Evolutionary conservation across 2,329 filamentous ascomycete species (phyloP).

Genomic region (Leptographium procerum): DNA sequence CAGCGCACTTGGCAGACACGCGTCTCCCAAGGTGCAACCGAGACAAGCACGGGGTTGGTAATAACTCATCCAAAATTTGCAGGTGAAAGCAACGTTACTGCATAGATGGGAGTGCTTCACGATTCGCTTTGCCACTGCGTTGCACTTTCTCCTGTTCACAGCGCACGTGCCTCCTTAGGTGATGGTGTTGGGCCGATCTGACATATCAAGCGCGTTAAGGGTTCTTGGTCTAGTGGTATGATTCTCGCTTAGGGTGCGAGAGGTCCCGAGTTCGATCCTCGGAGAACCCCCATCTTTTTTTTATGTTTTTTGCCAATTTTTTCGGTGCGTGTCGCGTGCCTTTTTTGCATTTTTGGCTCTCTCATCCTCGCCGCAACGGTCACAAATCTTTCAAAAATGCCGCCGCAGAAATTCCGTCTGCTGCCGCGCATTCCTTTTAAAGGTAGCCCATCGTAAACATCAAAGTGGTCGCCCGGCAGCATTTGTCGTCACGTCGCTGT

Average conservation of each 20-base stretch:
- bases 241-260: conserved; percentile 49
- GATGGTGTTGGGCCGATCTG: not conserved
- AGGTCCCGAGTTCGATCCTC: conserved; percentile 7
- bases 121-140: no score
- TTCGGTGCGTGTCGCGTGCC: no score
- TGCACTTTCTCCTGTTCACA: no score
- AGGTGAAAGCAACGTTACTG: no score
- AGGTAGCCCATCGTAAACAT: conserved; percentile 16
- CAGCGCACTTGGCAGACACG: no score
- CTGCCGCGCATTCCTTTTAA: not conserved
- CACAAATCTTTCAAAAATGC: not conserved
- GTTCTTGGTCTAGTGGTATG: conserved; percentile 45
- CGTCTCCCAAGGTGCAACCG: no score
- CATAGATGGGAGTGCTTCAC: no score
- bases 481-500: conserved; percentile 18
- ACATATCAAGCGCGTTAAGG: not conserved
- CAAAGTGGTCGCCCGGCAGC: conserved; percentile 27
- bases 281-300: conserved; percentile 2
- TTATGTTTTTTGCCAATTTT: not conserved
- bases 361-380: no score
- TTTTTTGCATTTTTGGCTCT: not conserved
- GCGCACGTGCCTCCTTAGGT: not conserved
- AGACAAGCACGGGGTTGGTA: no score
- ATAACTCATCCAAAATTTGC: no score
- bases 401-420: conserved; percentile 4